phyloP scores from a whole-genome alignment of 768 basidiomycete genomes.

The Psilocybe sp. region DNA sequence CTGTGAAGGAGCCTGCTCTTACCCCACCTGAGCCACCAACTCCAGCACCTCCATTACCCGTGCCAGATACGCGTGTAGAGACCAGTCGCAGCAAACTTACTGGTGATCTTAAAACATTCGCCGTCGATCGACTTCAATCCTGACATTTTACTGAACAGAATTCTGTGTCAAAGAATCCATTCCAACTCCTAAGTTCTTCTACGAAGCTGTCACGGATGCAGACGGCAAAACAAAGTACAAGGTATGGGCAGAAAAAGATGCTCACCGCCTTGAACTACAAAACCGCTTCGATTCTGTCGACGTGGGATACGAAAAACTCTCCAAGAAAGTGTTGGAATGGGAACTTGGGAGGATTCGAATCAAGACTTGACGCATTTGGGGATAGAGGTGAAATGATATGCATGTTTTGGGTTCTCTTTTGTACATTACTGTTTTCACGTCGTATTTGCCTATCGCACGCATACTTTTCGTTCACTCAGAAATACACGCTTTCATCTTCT shows the following conservation, averaged over 20 bases:
- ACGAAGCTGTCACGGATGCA: slow-evolving; percentile 22
- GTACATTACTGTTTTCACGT: too few species aligned
- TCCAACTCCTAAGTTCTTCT: slow-evolving; percentile 30
- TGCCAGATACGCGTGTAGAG: too few species aligned
- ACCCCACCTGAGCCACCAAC: too few species aligned
- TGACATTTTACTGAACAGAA: slow-evolving; percentile 6
- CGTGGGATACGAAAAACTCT: slow-evolving; percentile 40
- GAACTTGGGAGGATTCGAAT: slow-evolving; percentile 18
- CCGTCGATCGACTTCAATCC: neutral
- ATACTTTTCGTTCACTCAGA: too few species aligned
- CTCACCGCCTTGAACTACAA: slow-evolving; percentile 42
- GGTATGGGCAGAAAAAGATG: slow-evolving; percentile 47
- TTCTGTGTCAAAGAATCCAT: slow-evolving; percentile 18
- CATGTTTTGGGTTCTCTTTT: neutral
- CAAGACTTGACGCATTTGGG: neutral
- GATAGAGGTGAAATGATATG: neutral
- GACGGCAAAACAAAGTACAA: slow-evolving; percentile 28
- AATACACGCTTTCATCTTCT: too few species aligned
- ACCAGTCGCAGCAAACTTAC: slow-evolving; percentile 7
- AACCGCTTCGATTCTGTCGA: slow-evolving; percentile 32
- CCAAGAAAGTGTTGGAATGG: slow-evolving; percentile 39
- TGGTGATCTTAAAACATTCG: slow-evolving; percentile 7
- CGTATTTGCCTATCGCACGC: too few species aligned
- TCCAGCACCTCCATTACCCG: too few species aligned
- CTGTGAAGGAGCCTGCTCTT: too few species aligned